Conservation (phyloP, 306 rosid genomes). For the Mimosa pudica region DNA sequence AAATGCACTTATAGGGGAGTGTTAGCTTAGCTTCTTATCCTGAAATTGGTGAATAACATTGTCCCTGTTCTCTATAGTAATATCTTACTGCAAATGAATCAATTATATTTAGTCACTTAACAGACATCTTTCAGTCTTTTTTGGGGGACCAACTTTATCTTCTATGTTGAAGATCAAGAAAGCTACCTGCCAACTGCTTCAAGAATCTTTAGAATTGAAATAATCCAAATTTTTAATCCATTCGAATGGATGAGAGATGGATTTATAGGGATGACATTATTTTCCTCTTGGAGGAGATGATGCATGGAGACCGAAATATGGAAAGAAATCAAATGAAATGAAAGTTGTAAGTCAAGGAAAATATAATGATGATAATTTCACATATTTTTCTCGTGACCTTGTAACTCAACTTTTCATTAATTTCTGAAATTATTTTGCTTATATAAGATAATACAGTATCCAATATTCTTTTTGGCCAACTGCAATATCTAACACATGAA, state of each 20-base stretch:
- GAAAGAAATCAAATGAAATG: background rate
- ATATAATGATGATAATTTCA: background rate
- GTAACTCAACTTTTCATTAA: constrained; percentile 1
- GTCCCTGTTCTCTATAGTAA: background rate
- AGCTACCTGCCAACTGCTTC: background rate
- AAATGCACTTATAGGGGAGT: background rate
- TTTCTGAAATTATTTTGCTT: constrained; percentile 6
- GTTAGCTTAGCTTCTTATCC: background rate
- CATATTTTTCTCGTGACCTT: constrained; percentile 13
- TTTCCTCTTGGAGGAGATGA: background rate
- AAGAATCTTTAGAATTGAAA: background rate
- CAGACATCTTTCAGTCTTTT: background rate
- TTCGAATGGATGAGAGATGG: background rate
- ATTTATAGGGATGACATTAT: background rate
- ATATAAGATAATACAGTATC: constrained; percentile 8
- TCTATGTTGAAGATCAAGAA: background rate
- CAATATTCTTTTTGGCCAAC: too few species aligned
- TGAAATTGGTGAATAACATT: background rate
- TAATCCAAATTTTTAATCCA: background rate
- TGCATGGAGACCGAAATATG: background rate
- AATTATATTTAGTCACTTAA: background rate
- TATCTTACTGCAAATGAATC: background rate
- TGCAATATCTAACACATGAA: constrained; percentile 42
- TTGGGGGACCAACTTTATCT: background rate
- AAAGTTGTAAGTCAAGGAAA: background rate